Evolutionary conservation across 768 basidiomycete species (phyloP).

Genomic region (Exidia glandulosa): DNA sequence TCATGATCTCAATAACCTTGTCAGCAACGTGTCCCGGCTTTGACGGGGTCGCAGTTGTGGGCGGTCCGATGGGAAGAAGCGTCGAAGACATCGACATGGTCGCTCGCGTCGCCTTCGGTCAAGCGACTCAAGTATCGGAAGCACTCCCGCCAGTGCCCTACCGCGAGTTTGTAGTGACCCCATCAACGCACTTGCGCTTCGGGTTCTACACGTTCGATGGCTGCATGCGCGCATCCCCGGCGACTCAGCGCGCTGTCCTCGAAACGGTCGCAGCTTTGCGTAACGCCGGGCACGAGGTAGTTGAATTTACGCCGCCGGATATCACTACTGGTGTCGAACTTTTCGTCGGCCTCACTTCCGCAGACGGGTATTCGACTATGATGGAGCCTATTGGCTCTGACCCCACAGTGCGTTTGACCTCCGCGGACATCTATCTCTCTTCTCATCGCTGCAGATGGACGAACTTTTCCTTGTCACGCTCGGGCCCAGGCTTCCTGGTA

Average conservation of each 20-base stretch:
- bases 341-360: constrained; percentile 54
- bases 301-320: constrained; percentile 50
- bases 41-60: constrained; percentile 45
- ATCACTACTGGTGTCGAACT: constrained; percentile 32
- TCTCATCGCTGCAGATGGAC: background rate
- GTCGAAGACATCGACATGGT: constrained; percentile 60
- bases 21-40: constrained; percentile 55
- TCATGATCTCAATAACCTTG: background rate
- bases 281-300: constrained; percentile 66
- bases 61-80: constrained; percentile 60
- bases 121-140: constrained; percentile 27
- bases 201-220: constrained; percentile 61
- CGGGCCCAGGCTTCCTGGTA: background rate
- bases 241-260: constrained; percentile 60
- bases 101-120: constrained; percentile 40
- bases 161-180: constrained; percentile 29
- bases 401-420: constrained; percentile 34
- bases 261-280: constrained; percentile 59
- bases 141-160: constrained; percentile 49
- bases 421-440: background rate
- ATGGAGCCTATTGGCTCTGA: constrained; percentile 59
- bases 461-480: background rate
- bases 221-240: constrained; percentile 55
- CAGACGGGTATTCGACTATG: constrained; percentile 67
- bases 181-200: constrained; percentile 52